Base-by-base conservation (phyloP, 257 asterid species). In the Knoxia roxburghii region DNA sequence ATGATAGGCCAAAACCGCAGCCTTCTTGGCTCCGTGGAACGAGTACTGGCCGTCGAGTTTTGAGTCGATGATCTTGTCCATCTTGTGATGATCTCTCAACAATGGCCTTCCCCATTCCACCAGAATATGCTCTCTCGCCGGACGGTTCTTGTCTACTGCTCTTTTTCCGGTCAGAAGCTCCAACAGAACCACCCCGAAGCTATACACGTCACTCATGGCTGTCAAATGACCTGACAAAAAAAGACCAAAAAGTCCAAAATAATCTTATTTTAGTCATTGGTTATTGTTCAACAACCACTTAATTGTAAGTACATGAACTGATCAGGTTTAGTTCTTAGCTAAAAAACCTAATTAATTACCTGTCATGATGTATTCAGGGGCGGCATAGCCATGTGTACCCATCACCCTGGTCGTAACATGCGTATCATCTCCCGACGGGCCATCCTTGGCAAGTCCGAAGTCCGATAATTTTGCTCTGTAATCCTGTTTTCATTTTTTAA, bases 381-480 rank as follows among this genome's bases (percentile, higher is more conserved):
- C 98, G 5, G 94, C 94, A 1, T 91, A 91, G 50, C 98, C 98
- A 24, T 85, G 89, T 23, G 98, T 91, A 7, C 98, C 98, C 96
- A 89, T 89, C 33, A 91, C 79, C 11, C 96, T 85, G 1, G 96
- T 86, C 0, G 95, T 80, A 6, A 89, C 94, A 15, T 86, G 93
- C 0, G 91, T 82, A 20, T 87, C 79, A 41, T 91, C 94, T 20
- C 94, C 96, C 63, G 84, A 86, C 0, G 94, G 95, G 1, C 98
- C 96, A 59, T 91, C 96, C 69, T 80, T 89, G 15, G 98, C 98
- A 0, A 89, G 81, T 63, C 98, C 96, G 32, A 91, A 91, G 74
- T 91, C 98, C 2, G 94, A 86, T 23, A 91, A 81, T 72, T 88
- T 91, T 1, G 87, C 84, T 0, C 77, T 82, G 55, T 75, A 82